Base-by-base conservation (phyloP, 495 filamentous ascomycete species). In the Aspergillus coremiiformis region DNA sequence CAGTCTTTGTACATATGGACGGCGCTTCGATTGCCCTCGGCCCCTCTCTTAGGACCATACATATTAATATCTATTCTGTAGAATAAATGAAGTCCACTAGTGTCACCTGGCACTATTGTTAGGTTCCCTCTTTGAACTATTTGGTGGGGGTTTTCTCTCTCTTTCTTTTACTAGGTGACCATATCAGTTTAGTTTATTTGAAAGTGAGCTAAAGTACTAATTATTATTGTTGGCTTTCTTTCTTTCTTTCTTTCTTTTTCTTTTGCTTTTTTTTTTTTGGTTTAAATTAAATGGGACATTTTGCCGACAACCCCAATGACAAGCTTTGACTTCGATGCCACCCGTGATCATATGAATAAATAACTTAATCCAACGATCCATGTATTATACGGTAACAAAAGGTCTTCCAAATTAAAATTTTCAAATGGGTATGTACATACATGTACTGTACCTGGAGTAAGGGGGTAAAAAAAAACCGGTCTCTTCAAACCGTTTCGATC, bases 1-100 rank as follows among this genome's bases (percentile, higher is more conserved):
- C 52, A 56, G 59, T 46, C 46, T 42, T 32, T 27, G 22, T 60
- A 39, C 57, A 60, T 47, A 37, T n/a, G 46, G 19, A 22, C 51
- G 44, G 44, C 44, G 44, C 44, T 32, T 20, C 44, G n/a, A 12
- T 41, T 19, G 37, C 37, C 21, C 17, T 21, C 5, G 32, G 9
- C 32, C 32, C 32, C 12, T 14, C 32, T 35, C 14, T 35, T 4
- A 35, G 37, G 37, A 41, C 37, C 17, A 41, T 17, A 41, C 8
- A 37, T 37, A n/a, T n/a, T n/a, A 37, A 37, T 41, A 41, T 41
- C 17, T 41, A 17, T 41, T 35, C 37, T 41, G 37, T 3, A 7
- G 15, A 20, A 20, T 41, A 20, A 21, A 21, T 35, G 37, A 41
- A 20, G 37, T 7, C 11, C 37, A 41, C 37, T 41, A 41, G 37